Base-by-base conservation (phyloP, 352 stramenopile genomes). In the Saprolegnia diclina region DNA sequence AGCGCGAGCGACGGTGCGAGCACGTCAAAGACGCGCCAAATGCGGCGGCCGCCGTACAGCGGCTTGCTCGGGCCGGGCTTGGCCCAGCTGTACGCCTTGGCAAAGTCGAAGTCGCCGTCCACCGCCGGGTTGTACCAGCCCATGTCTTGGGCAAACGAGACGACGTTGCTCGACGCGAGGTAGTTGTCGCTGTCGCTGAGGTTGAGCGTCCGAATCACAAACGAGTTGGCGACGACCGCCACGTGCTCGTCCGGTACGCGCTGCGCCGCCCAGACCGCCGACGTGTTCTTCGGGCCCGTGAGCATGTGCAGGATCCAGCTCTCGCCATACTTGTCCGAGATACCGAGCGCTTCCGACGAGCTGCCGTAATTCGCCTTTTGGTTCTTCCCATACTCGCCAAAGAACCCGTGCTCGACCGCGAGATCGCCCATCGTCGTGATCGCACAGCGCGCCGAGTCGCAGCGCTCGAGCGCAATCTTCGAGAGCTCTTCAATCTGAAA, bases 271-370 rank as follows among this genome's bases (percentile, higher is more conserved):
- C 93, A 98, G 35, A 98, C 87, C 0, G 92, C 93, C 29, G 82
- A 85, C 18, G 80, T 71, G n/a, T 96, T 93, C 50, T 95, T 74
- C 40, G 76, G 79, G 19, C 97, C 93, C 5, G 93, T 94, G 52
- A 98, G 73, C 3, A 98, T 88, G 74, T 98, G 93, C 77, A 98
- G 98, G 24, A 98, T 82, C 92, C 93, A 98, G 14, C 87, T 82
- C 71, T 98, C 91, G n/a, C 83, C 85, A 19, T 84, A 74, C 48
- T 88, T 82, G 74, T 98, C 93, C 1, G 78, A 80, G 7, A 98
- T 85, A 4, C 79, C 81, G 1, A 98, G 80, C 37, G 86, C 79
- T 72, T 98, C 94, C 4, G 83, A 87, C 72, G 80, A 90, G 74
- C 89, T 78, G 0, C 74, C 76, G 61, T 79, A 92, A 81, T 97